Evolutionary conservation across 176 grass and related monocot species (phyloP).

Genomic region (Tillandsia fasciculata): DNA sequence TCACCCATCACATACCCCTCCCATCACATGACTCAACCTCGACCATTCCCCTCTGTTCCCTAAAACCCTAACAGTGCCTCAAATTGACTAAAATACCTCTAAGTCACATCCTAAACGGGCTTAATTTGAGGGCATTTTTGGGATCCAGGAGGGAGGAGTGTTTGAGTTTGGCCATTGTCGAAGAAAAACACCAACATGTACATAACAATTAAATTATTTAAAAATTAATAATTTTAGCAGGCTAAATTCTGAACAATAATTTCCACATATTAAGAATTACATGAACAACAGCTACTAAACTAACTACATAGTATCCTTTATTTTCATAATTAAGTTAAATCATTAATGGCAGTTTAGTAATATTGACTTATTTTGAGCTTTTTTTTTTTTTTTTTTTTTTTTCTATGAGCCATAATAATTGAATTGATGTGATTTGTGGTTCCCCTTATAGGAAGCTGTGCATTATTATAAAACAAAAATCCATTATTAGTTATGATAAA

Average conservation of each 20-base stretch:
- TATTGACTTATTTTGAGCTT: too few relatives aligned
- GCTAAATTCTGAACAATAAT: too few relatives aligned
- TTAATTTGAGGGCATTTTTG: not conserved
- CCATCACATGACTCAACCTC: slow-evolving; percentile 18
- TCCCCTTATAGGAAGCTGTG: too few relatives aligned
- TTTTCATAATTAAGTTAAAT: too few relatives aligned
- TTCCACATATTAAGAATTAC: too few relatives aligned
- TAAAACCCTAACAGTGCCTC: not conserved
- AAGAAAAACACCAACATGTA: not conserved
- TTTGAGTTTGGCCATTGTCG: not conserved
- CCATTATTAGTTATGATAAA: not conserved
- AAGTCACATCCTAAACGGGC: not conserved
- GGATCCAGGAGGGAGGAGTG: not conserved
- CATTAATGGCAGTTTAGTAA: too few relatives aligned
- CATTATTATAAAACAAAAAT: not conserved
- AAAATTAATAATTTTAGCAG: too few relatives aligned
- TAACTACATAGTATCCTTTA: too few relatives aligned
- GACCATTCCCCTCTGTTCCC: not conserved
- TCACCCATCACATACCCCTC: slow-evolving; percentile 1
- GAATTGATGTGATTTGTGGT: too few relatives aligned
- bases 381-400: too few relatives aligned
- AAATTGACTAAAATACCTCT: not conserved
- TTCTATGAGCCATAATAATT: too few relatives aligned
- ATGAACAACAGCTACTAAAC: too few relatives aligned
- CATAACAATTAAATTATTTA: not conserved